phyloP scores from a whole-genome alignment of 1,284 basidiomycete genomes.

The Mycena sp. region DNA sequence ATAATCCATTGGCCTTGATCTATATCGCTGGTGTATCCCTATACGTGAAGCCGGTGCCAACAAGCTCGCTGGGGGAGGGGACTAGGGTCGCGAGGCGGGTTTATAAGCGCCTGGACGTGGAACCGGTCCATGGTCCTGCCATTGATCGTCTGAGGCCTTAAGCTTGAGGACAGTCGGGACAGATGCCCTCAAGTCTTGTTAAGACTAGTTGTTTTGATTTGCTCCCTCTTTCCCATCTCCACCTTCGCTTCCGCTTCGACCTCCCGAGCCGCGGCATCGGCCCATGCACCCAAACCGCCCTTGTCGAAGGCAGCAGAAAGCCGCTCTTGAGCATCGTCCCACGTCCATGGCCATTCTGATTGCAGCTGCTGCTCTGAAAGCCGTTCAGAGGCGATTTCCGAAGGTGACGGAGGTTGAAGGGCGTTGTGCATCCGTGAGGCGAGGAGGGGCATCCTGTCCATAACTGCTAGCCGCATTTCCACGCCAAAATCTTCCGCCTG shows the following conservation, averaged over 20 bases:
- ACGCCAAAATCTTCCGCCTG: constrained; percentile 30
- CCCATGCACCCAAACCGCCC: constrained; percentile 31
- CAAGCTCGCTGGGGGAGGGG: too few relatives aligned
- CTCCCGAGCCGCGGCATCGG: constrained; percentile 24
- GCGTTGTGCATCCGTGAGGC: constrained; percentile 25
- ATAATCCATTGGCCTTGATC: too few relatives aligned
- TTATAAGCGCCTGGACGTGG: too few relatives aligned
- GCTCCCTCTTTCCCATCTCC: constrained; percentile 23
- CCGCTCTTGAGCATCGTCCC: constrained; percentile 30
- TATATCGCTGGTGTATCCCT: too few relatives aligned
- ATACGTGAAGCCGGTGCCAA: too few relatives aligned
- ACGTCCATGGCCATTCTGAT: constrained; percentile 9
- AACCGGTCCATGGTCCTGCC: too few relatives aligned
- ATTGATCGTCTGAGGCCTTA: too few relatives aligned
- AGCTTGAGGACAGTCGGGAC: too few relatives aligned
- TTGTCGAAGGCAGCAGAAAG: constrained; percentile 29
- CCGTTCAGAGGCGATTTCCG: not conserved
- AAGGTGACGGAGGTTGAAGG: not conserved
- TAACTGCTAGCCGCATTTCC: constrained; percentile 24
- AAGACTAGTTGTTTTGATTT: not conserved
- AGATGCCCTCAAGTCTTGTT: not conserved
- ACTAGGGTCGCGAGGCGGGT: too few relatives aligned
- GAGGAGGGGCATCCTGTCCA: constrained; percentile 26
- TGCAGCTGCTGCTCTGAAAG: not conserved
- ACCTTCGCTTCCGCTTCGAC: constrained; percentile 27